phyloP scores from a whole-genome alignment of 441 rosid genomes.

The Pelargonium myrrhifolium region DNA sequence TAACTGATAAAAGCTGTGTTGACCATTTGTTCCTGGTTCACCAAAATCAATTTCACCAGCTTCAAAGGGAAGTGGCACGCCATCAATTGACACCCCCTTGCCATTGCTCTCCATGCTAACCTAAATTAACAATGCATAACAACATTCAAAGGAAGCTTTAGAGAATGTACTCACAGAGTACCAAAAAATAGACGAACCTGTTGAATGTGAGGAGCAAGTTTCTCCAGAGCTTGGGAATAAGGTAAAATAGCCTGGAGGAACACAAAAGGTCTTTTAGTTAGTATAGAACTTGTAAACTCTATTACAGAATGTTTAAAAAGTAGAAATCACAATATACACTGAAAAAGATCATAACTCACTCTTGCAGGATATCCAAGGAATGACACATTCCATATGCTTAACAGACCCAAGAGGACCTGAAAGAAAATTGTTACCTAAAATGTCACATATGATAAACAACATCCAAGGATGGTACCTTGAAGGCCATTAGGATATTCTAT shows the following conservation, averaged over 20 bases:
- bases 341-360: slow-evolving; percentile 35
- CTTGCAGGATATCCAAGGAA: slow-evolving; percentile 93
- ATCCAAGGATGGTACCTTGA: background rate
- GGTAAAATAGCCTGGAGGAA: slow-evolving; percentile 81
- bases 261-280: slow-evolving; percentile 10
- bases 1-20: slow-evolving; percentile 97
- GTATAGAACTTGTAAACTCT: background rate
- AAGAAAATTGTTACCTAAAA: slow-evolving; percentile 18
- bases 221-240: slow-evolving; percentile 87
- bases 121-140: slow-evolving; percentile 31
- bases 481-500: slow-evolving; percentile 3
- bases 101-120: slow-evolving; percentile 99
- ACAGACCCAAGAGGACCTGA: slow-evolving; percentile 82
- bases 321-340: slow-evolving; percentile 9
- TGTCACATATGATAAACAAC: slow-evolving; percentile 15
- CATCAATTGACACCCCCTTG: slow-evolving; percentile 94
- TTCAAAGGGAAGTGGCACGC: slow-evolving; percentile 67
- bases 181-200: slow-evolving; percentile 44
- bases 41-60: slow-evolving; percentile 98
- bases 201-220: slow-evolving; percentile 92
- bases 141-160: slow-evolving; percentile 7
- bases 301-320: slow-evolving; percentile 10
- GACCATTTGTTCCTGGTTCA: slow-evolving; percentile 98
- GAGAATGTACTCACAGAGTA: slow-evolving; percentile 13
- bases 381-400: slow-evolving; percentile 93